Conservation (phyloP, 2,329 filamentous ascomycete genomes). For the Cordyceps fumosorosea region DNA sequence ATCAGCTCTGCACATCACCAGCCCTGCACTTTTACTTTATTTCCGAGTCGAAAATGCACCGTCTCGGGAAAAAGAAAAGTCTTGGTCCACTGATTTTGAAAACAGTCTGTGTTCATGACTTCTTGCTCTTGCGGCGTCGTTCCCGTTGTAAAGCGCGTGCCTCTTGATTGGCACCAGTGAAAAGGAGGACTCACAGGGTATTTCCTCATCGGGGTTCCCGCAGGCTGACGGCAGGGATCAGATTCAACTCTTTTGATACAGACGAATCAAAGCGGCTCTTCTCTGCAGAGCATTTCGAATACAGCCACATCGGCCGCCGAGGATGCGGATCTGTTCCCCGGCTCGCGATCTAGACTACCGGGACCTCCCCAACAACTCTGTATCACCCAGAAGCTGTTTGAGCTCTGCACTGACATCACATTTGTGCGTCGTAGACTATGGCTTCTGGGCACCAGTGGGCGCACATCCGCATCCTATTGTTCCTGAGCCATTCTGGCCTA, state of each 20-base stretch:
- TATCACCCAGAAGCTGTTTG: not conserved
- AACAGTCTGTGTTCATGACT: not conserved
- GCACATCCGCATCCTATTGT: not conserved
- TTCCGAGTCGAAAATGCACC: not conserved
- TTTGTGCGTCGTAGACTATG: not conserved
- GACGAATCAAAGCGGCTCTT: not conserved
- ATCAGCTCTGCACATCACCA: not conserved
- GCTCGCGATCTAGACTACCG: not conserved
- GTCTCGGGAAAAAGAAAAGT: no score
- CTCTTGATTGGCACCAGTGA: not conserved
- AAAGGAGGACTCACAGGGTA: not conserved
- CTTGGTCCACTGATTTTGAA: not conserved
- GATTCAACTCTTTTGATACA: not conserved
- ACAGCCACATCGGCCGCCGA: not conserved
- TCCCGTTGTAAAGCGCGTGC: no score
- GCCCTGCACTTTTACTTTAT: not conserved
- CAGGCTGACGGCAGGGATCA: not conserved
- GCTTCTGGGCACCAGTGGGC: not conserved
- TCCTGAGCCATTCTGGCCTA: not conserved
- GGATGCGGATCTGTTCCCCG: not conserved
- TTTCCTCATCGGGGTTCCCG: not conserved
- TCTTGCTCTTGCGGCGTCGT: no score
- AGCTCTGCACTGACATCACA: not conserved
- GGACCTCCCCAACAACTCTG: not conserved
- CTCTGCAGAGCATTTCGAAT: not conserved